phyloP scores from a whole-genome alignment of 495 filamentous ascomycete genomes.

The Pyronema omphalodes region DNA sequence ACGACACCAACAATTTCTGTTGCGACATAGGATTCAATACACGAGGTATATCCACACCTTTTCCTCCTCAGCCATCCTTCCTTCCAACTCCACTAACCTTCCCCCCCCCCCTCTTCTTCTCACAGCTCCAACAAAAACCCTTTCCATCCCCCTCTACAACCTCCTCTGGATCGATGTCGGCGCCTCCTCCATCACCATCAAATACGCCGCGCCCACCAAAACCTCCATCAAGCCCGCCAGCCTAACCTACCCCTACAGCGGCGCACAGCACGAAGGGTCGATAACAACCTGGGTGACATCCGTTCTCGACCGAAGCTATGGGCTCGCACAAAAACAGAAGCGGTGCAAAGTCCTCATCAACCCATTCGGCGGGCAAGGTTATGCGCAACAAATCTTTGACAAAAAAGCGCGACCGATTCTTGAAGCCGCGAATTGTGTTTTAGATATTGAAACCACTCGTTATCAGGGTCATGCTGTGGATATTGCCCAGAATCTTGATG shows the following conservation, averaged over 20 bases:
- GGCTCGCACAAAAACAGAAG: conserved; percentile 45
- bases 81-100: too few species aligned
- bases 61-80: too few species aligned
- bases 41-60: too few species aligned
- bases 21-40: too few species aligned
- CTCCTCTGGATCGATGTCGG: conserved; percentile 58
- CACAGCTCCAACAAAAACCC: too few species aligned
- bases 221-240: conserved; percentile 38
- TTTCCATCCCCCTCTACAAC: conserved; percentile 55
- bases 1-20: too few species aligned
- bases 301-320: too few species aligned
- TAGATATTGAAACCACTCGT: conserved; percentile 58
- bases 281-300: too few species aligned
- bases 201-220: conserved; percentile 45
- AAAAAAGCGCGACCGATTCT: conserved; percentile 66
- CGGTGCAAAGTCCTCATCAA: conserved; percentile 79
- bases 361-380: conserved; percentile 71
- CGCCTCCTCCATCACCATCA: conserved; percentile 46
- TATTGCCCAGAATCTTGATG: conserved; percentile 61
- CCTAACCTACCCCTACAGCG: conserved; percentile 43
- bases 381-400: conserved; percentile 53
- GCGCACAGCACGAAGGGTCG: too few species aligned
- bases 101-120: too few species aligned
- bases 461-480: conserved; percentile 60
- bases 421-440: conserved; percentile 55